Conservation (phyloP, 2,329 filamentous ascomycete species). For the Colletotrichum tabaci region DNA sequence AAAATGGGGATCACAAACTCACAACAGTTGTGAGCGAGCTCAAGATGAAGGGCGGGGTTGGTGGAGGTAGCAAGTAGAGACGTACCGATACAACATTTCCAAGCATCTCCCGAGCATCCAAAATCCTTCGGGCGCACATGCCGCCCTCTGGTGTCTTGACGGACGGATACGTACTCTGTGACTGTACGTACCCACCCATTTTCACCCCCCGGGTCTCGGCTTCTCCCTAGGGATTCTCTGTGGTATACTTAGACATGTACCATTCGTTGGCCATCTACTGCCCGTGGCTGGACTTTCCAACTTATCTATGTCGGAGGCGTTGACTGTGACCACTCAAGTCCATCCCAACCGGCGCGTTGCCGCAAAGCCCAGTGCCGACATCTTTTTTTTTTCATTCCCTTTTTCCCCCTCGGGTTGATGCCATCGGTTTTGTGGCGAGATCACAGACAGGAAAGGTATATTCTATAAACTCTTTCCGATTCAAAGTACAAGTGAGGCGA, state of each 20-base stretch:
- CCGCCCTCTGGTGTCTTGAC: slow-evolving; percentile 9
- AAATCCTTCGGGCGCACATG: slow-evolving; percentile 36
- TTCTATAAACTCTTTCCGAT: too few relatives aligned
- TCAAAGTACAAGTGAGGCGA: neutral
- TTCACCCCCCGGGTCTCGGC: neutral
- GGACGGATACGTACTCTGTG: slow-evolving; percentile 8
- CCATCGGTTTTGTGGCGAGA: neutral
- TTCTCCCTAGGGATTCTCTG: neutral
- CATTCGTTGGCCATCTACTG: neutral
- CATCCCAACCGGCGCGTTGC: slow-evolving; percentile 3
- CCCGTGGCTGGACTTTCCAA: slow-evolving; percentile 14
- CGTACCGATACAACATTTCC: slow-evolving; percentile 29
- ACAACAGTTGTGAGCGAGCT: neutral
- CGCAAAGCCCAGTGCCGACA: neutral
- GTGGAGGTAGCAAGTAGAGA: neutral
- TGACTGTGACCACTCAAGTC: neutral
- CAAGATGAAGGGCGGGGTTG: neutral
- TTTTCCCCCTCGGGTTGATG: neutral
- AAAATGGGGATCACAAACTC: neutral
- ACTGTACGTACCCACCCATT: neutral
- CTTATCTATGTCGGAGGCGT: neutral
- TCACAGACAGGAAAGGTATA: too few relatives aligned
- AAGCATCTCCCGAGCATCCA: slow-evolving; percentile 28
- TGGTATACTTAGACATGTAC: neutral
- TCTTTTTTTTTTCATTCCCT: neutral